Base-by-base conservation (phyloP, 345 rosid species). In the Diplotaxis tenuifolia region DNA sequence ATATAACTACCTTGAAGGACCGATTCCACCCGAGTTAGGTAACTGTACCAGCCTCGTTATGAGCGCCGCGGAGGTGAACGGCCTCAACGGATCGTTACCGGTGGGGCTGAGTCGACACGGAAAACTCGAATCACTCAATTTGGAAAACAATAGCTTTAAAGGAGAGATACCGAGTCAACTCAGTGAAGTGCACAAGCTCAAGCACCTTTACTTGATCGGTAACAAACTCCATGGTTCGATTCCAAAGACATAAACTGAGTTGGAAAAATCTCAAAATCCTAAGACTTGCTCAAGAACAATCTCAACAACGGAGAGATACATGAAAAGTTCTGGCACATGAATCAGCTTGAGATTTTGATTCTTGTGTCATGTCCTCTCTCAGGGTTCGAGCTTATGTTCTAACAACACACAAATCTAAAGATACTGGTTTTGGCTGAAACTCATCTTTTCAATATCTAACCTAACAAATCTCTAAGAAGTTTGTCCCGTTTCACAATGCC, bases 121-220 rank as follows among this genome's bases (percentile, higher is more conserved):
- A 63, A 77, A 82, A 5, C 85, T 94, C 50, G 83, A 79, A 36
- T 69, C 60, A 61, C 63, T 94, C 70, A 89, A 89, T 80, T 64
- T 91, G 84, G 92, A 81, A n/a, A 87, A 88, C 67, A 94, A 91
- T 86, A 82, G 86, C 72, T 76, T 94, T 47, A 78, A 92, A 1
- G 90, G 98, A 6, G 54, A 79, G 34, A 74, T 94, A 64, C 97
- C 97, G 40, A 64, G 75, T 7, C 87, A 87, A 74, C 75, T 94
- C 70, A 76, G 93, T 31, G 80, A 65, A 61, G 82, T 94, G 65
- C 68, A 84, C 25, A 75, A 55, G 68, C 81, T 94, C 81, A 40
- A 55, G 50, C 81, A 88, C 85, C 66, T 94, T 72, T 82, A 82
- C 69, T 75, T 94, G 75, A 65, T 71, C 9, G 84, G 86, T 5